Percentiles rank a stretch among this genome's conserved stretches.
These are phyloP conservation scores for Pythium apleroticum DNA, from an alignment of 352 stramenopile genomes.

Conservation along the genomic window DNA sequence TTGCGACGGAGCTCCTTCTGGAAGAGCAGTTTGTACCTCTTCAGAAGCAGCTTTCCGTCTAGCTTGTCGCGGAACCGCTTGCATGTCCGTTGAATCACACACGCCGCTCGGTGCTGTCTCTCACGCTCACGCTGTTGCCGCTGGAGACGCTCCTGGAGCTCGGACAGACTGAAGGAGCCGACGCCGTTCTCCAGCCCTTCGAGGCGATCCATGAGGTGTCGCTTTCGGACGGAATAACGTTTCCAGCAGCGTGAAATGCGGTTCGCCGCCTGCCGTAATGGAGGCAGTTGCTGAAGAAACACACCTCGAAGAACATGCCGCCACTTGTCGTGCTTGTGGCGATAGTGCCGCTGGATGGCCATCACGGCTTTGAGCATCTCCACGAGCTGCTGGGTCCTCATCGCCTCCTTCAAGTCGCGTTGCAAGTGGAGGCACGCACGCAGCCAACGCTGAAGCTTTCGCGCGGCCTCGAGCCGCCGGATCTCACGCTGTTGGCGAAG, in stretches of 20 bases:
- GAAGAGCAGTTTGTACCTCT: conserved; percentile 47
- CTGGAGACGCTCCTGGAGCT: conserved; percentile 28
- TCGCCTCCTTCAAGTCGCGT: conserved; percentile 15
- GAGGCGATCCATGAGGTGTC: not conserved
- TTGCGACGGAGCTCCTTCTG: conserved; percentile 45
- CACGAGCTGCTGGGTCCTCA: conserved; percentile 22
- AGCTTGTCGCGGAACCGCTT: conserved; percentile 27
- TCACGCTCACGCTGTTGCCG: conserved; percentile 19
- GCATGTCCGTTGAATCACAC: conserved; percentile 39
- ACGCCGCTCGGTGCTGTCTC: not conserved
- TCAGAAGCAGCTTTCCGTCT: conserved; percentile 41
- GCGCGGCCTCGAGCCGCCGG: not conserved
- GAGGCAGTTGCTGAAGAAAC: conserved; percentile 35
- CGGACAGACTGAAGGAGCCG: not conserved
- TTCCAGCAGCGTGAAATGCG: not conserved
- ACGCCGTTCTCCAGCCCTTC: not conserved
- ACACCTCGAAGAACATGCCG: conserved; percentile 26
- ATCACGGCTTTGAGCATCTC: conserved; percentile 29
- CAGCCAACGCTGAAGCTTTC: conserved; percentile 8
- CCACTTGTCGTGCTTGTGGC: conserved; percentile 37
- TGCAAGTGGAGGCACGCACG: not conserved
- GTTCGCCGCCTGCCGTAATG: not conserved
- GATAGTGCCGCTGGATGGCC: conserved; percentile 44
- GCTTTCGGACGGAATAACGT: not conserved
- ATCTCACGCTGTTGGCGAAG: not conserved